Evolutionary conservation across 371 early-diverging fungal genomes (phyloP).

Genomic region (Mucor saturninus): DNA sequence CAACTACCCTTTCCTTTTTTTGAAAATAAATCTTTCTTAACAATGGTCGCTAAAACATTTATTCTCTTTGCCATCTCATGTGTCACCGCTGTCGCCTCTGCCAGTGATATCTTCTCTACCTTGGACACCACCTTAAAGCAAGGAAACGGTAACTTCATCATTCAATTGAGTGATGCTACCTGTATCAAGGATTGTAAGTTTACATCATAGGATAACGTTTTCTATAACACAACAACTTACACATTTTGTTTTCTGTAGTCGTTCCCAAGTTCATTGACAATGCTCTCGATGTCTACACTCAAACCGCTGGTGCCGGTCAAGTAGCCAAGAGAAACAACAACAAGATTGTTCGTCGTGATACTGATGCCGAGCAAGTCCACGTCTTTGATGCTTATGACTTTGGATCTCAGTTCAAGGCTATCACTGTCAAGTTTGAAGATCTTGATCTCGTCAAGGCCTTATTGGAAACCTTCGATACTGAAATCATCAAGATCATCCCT

Average conservation of each 20-base stretch:
- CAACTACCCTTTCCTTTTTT: not conserved
- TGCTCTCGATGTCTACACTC: constrained; percentile 24
- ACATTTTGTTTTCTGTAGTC: constrained; percentile 14
- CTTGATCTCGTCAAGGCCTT: constrained; percentile 24
- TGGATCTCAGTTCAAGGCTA: constrained; percentile 36
- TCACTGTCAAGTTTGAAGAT: constrained; percentile 38
- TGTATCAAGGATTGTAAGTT: constrained; percentile 40
- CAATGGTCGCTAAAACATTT: constrained; percentile 14
- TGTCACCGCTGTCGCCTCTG: constrained; percentile 10
- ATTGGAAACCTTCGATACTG: constrained; percentile 16
- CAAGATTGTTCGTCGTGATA: constrained; percentile 25
- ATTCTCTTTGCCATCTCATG: constrained; percentile 18
- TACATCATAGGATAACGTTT: not conserved
- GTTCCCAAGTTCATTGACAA: constrained; percentile 39
- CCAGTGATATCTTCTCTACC: not conserved
- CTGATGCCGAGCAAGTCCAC: constrained; percentile 28
- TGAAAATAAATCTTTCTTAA: constrained; percentile 2
- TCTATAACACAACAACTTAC: not conserved
- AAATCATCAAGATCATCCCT: constrained; percentile 42
- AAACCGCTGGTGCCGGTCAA: constrained; percentile 10
- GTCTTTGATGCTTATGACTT: constrained; percentile 38
- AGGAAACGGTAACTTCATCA: constrained; percentile 40
- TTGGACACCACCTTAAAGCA: constrained; percentile 7
- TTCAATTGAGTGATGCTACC: constrained; percentile 32
- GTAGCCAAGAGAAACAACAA: constrained; percentile 15